phyloP scores from a whole-genome alignment of 345 rosid species.

The Gynandropsis gynandra region DNA sequence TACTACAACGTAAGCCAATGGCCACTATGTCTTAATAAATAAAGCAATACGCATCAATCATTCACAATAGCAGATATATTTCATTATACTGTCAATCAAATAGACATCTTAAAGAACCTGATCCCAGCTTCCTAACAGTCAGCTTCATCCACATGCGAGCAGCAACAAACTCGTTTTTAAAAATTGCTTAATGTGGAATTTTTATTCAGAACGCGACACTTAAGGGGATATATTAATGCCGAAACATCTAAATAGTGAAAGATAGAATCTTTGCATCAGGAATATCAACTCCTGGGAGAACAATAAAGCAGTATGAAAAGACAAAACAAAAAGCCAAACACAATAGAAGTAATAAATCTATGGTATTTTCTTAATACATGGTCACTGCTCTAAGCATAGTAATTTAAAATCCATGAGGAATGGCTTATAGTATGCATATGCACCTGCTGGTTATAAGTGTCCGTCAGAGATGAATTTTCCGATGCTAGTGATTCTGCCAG shows the following conservation, averaged over 20 bases:
- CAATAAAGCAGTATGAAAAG: slow-evolving; percentile 11
- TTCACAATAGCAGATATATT: slow-evolving; percentile 5
- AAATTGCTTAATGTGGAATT: neutral
- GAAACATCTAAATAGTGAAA: slow-evolving; percentile 11
- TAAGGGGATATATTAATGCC: slow-evolving; percentile 1
- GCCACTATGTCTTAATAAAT: slow-evolving; percentile 6
- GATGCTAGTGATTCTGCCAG: slow-evolving; percentile 93
- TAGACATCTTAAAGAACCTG: slow-evolving; percentile 12
- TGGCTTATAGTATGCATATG: slow-evolving; percentile 7
- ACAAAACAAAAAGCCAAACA: slow-evolving; percentile 3
- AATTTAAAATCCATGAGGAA: slow-evolving; percentile 4
- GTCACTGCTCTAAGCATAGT: neutral
- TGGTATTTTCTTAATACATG: slow-evolving; percentile 3
- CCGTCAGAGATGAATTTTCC: slow-evolving; percentile 91
- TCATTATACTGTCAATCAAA: slow-evolving; percentile 3
- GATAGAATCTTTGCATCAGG: slow-evolving; percentile 8
- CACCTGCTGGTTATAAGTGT: slow-evolving; percentile 94
- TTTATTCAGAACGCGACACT: slow-evolving; percentile 6
- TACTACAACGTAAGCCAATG: neutral
- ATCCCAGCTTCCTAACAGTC: slow-evolving; percentile 6
- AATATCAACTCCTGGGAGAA: slow-evolving; percentile 2
- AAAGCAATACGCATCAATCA: slow-evolving; percentile 4
- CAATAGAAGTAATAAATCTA: neutral
- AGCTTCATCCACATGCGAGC: slow-evolving; percentile 13
- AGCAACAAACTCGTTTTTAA: slow-evolving; percentile 10